phyloP scores from a whole-genome alignment of 2,329 filamentous ascomycete genomes.

The Cladosporium velox region DNA sequence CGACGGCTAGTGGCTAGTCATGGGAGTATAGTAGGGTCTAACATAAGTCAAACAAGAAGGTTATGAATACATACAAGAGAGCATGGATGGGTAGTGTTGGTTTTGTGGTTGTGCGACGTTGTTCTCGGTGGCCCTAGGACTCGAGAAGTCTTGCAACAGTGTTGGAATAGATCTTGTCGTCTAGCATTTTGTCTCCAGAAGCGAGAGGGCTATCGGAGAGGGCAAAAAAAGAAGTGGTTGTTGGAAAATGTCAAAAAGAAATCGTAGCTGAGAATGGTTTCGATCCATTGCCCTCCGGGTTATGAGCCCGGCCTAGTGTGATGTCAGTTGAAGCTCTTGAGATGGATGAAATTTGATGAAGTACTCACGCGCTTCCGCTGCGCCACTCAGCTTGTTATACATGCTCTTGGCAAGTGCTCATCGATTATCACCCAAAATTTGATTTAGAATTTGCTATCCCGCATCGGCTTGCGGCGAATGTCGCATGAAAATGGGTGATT shows the following conservation, averaged over 20 bases:
- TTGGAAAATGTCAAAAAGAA: neutral
- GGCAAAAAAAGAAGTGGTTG: neutral
- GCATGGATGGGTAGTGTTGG: neutral
- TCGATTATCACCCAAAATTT: too few relatives aligned
- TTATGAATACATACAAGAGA: neutral
- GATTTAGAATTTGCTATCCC: too few relatives aligned
- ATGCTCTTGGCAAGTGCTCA: neutral
- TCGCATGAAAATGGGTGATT: too few relatives aligned
- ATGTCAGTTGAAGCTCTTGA: neutral
- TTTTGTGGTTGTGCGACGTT: neutral
- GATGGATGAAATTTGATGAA: neutral
- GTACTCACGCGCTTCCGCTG: constrained; percentile 20
- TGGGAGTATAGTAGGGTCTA: neutral
- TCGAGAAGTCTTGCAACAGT: neutral
- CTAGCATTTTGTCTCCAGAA: neutral
- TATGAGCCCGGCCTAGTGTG: constrained; percentile 18
- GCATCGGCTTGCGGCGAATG: too few relatives aligned
- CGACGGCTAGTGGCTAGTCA: constrained; percentile 2
- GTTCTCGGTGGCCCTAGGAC: neutral
- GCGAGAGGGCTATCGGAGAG: neutral
- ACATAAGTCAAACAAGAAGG: neutral
- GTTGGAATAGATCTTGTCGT: neutral
- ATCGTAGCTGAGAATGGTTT: constrained; percentile 23
- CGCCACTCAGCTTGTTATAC: constrained; percentile 18
- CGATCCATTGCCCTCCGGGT: constrained; percentile 24